Evolutionary conservation across 805 yeast species (phyloP).

Genomic region (Metschnikowia dekortorum): DNA sequence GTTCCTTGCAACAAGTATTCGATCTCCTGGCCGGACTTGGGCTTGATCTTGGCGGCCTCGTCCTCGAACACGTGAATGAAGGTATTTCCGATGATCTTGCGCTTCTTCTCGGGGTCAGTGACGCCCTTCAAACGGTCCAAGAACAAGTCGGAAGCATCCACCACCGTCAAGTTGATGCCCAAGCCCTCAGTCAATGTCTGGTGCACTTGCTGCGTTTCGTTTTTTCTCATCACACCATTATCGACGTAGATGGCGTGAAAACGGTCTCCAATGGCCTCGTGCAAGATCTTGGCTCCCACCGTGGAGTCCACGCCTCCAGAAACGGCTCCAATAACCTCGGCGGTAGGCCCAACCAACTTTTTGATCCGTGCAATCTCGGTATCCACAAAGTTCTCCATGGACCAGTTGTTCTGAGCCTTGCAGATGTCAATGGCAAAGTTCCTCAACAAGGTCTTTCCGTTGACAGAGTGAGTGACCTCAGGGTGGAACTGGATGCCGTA

Average conservation of each 20-base stretch:
- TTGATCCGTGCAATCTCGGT: constrained; percentile 93
- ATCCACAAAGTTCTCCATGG: constrained; percentile 95
- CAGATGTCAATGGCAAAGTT: constrained; percentile 94
- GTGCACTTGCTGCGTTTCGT: constrained; percentile 87
- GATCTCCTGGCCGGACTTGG: constrained; percentile 83
- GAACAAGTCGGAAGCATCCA: constrained; percentile 91
- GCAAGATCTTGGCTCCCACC: constrained; percentile 97
- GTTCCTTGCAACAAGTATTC: constrained; percentile 96
- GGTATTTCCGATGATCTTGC: constrained; percentile 97
- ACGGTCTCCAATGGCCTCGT: constrained; percentile 96
- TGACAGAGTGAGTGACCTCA: constrained; percentile 92
- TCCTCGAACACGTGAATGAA: constrained; percentile 96
- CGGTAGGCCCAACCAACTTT: constrained; percentile 90
- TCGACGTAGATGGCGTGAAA: constrained; percentile 98
- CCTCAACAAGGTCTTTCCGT: constrained; percentile 81
- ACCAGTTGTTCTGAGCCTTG: constrained; percentile 86
- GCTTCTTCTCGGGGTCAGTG: constrained; percentile 97
- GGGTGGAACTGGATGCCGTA: constrained; percentile 99
- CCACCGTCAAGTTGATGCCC: constrained; percentile 90
- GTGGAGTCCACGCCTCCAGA: constrained; percentile 99
- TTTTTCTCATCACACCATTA: constrained; percentile 94
- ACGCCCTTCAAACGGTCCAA: constrained; percentile 83
- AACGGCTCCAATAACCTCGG: constrained; percentile 99
- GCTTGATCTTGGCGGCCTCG: constrained; percentile 88
- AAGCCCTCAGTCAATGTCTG: constrained; percentile 87